A percentile compares a stretch with the other conserved stretches of the same genome.
These are phyloP conservation scores for Solanum chacoense DNA, from an alignment of 305 asterid genomes.

Conservation along the genomic window DNA sequence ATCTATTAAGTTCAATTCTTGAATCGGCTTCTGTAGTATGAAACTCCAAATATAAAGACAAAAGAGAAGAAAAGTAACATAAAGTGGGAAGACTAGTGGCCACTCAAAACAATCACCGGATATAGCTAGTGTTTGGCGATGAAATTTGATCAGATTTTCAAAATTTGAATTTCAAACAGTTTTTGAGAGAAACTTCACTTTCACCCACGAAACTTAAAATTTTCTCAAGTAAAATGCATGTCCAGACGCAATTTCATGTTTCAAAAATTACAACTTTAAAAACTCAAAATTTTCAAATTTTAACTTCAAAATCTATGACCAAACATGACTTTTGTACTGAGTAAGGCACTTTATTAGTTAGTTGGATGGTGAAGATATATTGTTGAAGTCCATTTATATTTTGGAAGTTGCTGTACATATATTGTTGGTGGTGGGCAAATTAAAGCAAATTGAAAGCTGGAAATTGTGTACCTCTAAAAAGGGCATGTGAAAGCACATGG, in stretches of 20 bases:
- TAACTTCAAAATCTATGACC: neutral
- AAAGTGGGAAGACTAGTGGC: neutral
- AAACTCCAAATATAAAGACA: neutral
- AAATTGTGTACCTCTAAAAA: neutral
- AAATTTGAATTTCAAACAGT: neutral
- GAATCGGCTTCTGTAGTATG: neutral
- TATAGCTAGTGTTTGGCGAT: neutral
- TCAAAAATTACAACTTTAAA: neutral
- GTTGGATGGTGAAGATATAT: neutral
- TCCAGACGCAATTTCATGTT: neutral
- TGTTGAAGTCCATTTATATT: neutral
- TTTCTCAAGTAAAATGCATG: neutral
- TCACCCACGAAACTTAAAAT: neutral
- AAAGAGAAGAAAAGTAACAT: neutral
- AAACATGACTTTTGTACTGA: neutral
- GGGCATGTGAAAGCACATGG: slow-evolving; percentile 6
- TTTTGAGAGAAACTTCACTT: neutral
- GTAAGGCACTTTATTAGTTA: neutral
- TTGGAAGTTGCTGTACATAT: neutral
- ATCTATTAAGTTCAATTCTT: neutral
- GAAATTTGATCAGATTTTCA: neutral
- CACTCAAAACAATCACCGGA: neutral
- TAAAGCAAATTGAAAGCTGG: slow-evolving; percentile 1
- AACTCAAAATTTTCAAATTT: neutral
- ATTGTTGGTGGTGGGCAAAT: neutral